A percentile compares a stretch with the other conserved stretches of the same genome.
Conservation (phyloP, 2,329 filamentous ascomycete species). For the Cladosporium phlei region DNA sequence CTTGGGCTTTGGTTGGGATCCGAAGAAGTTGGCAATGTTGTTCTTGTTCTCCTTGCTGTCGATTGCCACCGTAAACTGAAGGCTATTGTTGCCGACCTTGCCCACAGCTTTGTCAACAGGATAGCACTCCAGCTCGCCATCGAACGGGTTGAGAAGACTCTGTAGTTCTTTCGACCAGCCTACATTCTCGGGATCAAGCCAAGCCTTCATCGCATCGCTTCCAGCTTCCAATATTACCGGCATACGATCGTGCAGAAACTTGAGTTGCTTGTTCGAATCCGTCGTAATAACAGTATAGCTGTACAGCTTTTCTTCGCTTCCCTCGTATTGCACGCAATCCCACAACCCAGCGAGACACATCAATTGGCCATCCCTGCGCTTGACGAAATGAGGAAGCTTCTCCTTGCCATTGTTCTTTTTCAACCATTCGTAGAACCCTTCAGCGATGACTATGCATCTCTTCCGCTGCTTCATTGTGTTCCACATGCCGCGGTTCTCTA, state of each 20-base stretch:
- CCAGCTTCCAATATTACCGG: constrained; percentile 81
- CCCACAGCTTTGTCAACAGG: constrained; percentile 84
- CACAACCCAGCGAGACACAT: constrained; percentile 90
- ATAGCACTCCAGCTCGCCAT: constrained; percentile 76
- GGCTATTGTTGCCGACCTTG: constrained; percentile 88
- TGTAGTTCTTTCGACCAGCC: constrained; percentile 79
- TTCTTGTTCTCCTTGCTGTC: constrained; percentile 82
- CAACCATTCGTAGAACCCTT: constrained; percentile 96
- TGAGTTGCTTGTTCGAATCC: constrained; percentile 72
- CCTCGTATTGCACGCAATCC: constrained; percentile 81
- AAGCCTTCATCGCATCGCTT: constrained; percentile 63
- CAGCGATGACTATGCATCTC: constrained; percentile 78
- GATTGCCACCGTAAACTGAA: constrained; percentile 75
- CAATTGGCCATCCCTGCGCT: constrained; percentile 72
- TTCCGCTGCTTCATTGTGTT: constrained; percentile 83
- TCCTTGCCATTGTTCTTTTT: constrained; percentile 72
- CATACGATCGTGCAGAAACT: constrained; percentile 91
- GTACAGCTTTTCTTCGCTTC: constrained; percentile 65
- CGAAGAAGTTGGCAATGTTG: constrained; percentile 93
- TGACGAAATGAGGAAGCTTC: constrained; percentile 79
- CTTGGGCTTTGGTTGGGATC: constrained; percentile 21
- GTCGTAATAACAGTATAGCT: constrained; percentile 96
- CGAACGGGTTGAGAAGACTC: constrained; percentile 69
- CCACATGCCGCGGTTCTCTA: constrained; percentile 79
- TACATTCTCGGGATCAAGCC: constrained; percentile 69